These are phyloP conservation scores for Phytophthora tentaculata DNA, from an alignment of 352 stramenopile species.

Conservation along the genomic window DNA sequence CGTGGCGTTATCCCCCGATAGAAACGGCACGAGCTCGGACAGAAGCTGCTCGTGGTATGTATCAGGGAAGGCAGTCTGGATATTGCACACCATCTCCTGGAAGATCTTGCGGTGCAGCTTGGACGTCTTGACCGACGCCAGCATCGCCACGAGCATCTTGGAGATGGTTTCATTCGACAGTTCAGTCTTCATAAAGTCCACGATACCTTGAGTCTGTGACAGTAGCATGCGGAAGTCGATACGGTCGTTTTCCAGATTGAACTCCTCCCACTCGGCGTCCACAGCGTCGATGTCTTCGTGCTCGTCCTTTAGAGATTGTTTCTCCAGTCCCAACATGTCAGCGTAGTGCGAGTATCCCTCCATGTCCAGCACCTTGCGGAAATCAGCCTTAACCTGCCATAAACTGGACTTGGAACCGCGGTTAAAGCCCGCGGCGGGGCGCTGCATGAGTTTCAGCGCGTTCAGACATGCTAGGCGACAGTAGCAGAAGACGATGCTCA, in stretches of 20 bases:
- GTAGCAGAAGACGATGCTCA: constrained; percentile 85
- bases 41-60: constrained; percentile 68
- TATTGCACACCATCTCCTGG: constrained; percentile 89
- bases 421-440: constrained; percentile 50
- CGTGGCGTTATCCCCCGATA: constrained; percentile 79
- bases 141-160: constrained; percentile 86
- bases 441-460: constrained; percentile 80
- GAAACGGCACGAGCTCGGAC: constrained; percentile 73
- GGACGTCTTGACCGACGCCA: constrained; percentile 85
- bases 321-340: constrained; percentile 81
- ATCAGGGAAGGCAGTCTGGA: constrained; percentile 78
- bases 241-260: constrained; percentile 86
- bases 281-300: constrained; percentile 45
- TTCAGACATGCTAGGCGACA: constrained; percentile 84
- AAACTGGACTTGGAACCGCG: constrained; percentile 74
- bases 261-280: constrained; percentile 87
- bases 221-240: constrained; percentile 87
- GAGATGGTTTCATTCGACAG: constrained; percentile 80
- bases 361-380: constrained; percentile 78
- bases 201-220: constrained; percentile 67
- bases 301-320: constrained; percentile 19
- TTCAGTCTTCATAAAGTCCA: constrained; percentile 66
- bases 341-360: constrained; percentile 74
- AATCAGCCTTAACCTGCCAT: constrained; percentile 86
- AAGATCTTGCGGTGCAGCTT: constrained; percentile 90